Conservation (phyloP, 2,329 filamentous ascomycete genomes). For the Venturia pyrina region DNA sequence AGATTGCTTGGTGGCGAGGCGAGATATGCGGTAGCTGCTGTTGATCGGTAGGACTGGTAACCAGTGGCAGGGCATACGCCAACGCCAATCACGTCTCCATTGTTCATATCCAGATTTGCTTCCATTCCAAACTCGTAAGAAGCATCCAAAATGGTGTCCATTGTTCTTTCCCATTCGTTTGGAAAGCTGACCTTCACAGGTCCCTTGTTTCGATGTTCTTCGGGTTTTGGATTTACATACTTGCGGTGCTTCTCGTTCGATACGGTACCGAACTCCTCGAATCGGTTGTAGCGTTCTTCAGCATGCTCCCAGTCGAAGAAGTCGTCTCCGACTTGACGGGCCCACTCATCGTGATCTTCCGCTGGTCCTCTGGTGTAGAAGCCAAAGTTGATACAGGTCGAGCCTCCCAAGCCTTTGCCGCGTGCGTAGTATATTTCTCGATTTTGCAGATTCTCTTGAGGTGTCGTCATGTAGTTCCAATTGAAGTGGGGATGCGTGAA, state of each 20-base stretch:
- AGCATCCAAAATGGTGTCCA: slow-evolving; percentile 36
- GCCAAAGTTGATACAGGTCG: slow-evolving; percentile 29
- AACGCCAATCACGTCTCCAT: slow-evolving; percentile 49
- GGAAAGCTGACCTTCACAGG: slow-evolving; percentile 40
- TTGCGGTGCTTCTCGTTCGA: slow-evolving; percentile 26
- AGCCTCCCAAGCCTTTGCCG: slow-evolving; percentile 38
- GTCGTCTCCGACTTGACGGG: slow-evolving; percentile 44
- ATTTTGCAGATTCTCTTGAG: slow-evolving; percentile 28
- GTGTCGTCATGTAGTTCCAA: slow-evolving; percentile 36
- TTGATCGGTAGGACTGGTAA: slow-evolving; percentile 39
- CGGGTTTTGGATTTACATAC: slow-evolving; percentile 36
- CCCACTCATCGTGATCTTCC: slow-evolving; percentile 56
- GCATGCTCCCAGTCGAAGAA: slow-evolving; percentile 46
- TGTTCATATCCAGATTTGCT: slow-evolving; percentile 47
- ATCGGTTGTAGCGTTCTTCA: slow-evolving; percentile 38
- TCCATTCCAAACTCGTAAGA: slow-evolving; percentile 37
- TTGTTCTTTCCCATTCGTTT: slow-evolving; percentile 39
- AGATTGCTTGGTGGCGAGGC: slow-evolving; percentile 38
- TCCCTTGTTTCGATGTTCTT: slow-evolving; percentile 41
- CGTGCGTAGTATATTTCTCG: slow-evolving; percentile 32
- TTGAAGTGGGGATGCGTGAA: slow-evolving; percentile 38
- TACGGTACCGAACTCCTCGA: slow-evolving; percentile 44
- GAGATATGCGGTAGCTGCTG: slow-evolving; percentile 41
- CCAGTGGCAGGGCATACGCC: slow-evolving; percentile 40
- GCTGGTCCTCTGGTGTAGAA: slow-evolving; percentile 36